These are phyloP conservation scores for Zarea fungicola DNA, from an alignment of 2,329 filamentous ascomycete genomes.

Conservation along the genomic window DNA sequence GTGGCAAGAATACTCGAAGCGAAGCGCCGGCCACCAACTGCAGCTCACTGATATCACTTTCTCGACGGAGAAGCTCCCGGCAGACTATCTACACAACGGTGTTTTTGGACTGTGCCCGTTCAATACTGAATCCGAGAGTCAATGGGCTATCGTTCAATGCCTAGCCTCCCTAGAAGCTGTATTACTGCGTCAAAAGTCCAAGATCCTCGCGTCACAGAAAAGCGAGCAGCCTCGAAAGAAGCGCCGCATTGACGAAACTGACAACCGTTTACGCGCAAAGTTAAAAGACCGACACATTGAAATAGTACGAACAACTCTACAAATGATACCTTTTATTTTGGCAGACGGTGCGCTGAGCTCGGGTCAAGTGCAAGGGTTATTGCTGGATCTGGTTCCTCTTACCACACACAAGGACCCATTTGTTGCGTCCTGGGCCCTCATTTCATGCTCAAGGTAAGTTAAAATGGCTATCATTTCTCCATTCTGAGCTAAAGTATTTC, in stretches of 20 bases:
- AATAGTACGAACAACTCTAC: conserved; percentile 47
- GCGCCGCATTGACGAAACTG: conserved; percentile 37
- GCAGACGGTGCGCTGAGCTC: conserved; percentile 38
- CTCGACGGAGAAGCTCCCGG: conserved; percentile 36
- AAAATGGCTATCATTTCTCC: conserved; percentile 10
- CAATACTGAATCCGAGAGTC: conserved; percentile 50
- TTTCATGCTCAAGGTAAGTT: conserved; percentile 71
- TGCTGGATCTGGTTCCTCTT: conserved; percentile 53
- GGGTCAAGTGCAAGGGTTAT: conserved; percentile 49
- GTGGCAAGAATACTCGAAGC: conserved; percentile 71
- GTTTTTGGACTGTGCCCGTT: conserved; percentile 50
- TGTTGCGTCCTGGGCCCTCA: conserved; percentile 74
- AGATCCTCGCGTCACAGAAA: conserved; percentile 15
- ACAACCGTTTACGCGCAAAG: conserved; percentile 44
- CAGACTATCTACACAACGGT: conserved; percentile 41
- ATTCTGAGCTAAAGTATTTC: conserved; percentile 11
- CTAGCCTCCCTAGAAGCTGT: conserved; percentile 53
- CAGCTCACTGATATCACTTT: conserved; percentile 73
- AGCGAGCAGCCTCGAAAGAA: conserved; percentile 49
- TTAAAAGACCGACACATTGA: conserved; percentile 40
- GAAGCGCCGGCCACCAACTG: conserved; percentile 65
- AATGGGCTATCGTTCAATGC: conserved; percentile 56
- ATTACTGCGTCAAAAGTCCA: conserved; percentile 26
- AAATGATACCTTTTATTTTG: conserved; percentile 54
- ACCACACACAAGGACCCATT: conserved; percentile 64